Evolutionary conservation across 139 green algal genomes (phyloP), one percentile per base, ranked within the genome.

Genomic region (Marvania coccoides): DNA sequence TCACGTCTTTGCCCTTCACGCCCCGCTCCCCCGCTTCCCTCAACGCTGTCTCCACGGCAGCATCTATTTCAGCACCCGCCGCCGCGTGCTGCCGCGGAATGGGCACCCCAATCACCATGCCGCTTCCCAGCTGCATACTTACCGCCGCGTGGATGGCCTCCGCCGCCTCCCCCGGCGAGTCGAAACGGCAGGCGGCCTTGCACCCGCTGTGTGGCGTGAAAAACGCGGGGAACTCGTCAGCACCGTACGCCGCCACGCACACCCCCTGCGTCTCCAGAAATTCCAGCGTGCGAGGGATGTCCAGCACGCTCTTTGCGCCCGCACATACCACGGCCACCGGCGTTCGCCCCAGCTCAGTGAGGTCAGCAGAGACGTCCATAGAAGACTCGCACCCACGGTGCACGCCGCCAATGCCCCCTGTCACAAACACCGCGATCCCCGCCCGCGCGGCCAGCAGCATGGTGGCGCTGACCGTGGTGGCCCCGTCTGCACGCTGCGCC

Each of bases 261-360:
- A 98, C 94, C 4, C 93, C 94, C 75, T 95, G 79, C 0, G 91
- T 96, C 65, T 97, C 90, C 42, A 99, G 67, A 39, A 83, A 92
- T 71, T 99, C 94, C 26, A 99, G 76, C 0, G 94, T 99, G 30
- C 85, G 79, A 0, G 93, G 94, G 34, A 99, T 98, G 76, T 99
- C 94, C 26, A 99, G 79, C 2, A 95, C 80, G 4, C 86, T 93
- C 72, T 99, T 99, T n/a, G 77, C 89, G 0, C 94, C 94, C 6
- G 94, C 94, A 69, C 94, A 98, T 7, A 99, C 79, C 10, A 99
- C 92, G 0, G 84, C 79, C 33, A 99, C 84, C 0, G 89, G 89
- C 1, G 91, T 97, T 23, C 86, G 73, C 1, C 83, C 87, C 1
- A 98, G 81, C 68, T 95, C 89, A 14, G 77, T 91, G 5, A 99